Evolutionary conservation across 139 green algal genomes (phyloP).

Genomic region (Coelastrella sp.): DNA sequence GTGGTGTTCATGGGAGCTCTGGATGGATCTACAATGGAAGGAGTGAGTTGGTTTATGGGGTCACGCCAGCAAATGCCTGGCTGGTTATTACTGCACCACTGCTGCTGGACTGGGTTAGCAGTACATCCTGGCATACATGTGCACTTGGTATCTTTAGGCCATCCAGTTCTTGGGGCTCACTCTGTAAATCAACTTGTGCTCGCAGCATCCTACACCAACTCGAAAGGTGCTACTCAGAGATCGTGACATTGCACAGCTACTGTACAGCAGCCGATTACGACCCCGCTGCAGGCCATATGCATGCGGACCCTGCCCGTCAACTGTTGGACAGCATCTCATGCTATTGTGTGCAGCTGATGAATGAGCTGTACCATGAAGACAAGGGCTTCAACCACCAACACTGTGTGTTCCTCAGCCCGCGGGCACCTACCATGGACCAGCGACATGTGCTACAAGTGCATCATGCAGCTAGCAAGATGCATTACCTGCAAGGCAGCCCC

Average conservation of each 20-base stretch:
- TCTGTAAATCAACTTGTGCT: too few species aligned
- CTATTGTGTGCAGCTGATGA: not conserved
- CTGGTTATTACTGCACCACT: too few species aligned
- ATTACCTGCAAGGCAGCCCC: constrained; percentile 49
- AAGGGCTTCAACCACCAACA: constrained; percentile 42
- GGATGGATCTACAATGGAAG: constrained; percentile 23
- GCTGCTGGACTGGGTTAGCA: too few species aligned
- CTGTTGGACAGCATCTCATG: not conserved
- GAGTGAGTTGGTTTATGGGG: not conserved
- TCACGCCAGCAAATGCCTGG: too few species aligned
- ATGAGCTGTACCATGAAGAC: constrained; percentile 49
- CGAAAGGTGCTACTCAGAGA: too few species aligned
- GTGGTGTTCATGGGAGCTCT: constrained; percentile 26
- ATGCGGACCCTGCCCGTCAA: not conserved
- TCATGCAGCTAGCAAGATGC: constrained; percentile 17
- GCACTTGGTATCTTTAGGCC: too few species aligned
- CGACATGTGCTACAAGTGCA: constrained; percentile 2
- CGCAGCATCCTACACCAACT: too few species aligned
- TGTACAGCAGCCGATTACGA: too few species aligned
- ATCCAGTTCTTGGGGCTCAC: too few species aligned
- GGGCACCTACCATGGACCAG: not conserved
- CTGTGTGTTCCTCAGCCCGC: constrained; percentile 9
- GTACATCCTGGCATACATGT: too few species aligned
- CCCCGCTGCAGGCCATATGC: too few species aligned
- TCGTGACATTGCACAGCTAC: too few species aligned